These are phyloP conservation scores for Aleurites moluccanus DNA, from an alignment of 441 rosid species.

Conservation along the genomic window DNA sequence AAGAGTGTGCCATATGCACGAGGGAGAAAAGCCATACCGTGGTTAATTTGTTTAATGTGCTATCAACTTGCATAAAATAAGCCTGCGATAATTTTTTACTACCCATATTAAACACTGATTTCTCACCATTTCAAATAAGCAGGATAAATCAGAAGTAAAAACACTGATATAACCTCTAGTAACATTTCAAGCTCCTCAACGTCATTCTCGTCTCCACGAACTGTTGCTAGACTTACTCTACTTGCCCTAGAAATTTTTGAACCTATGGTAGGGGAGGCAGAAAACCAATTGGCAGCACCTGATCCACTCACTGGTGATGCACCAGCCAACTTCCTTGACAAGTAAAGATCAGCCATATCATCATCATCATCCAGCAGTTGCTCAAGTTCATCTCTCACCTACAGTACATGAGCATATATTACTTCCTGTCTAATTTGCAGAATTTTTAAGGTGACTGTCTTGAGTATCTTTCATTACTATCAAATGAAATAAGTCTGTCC, in stretches of 20 bases:
- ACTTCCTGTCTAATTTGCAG: not conserved
- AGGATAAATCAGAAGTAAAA: slow-evolving; percentile 5
- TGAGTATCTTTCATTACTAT: not conserved
- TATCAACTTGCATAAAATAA: slow-evolving; percentile 93
- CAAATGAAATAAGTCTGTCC: too few relatives aligned
- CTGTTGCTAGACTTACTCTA: slow-evolving; percentile 70
- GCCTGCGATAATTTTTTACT: slow-evolving; percentile 53
- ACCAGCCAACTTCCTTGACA: slow-evolving; percentile 77
- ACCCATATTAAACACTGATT: slow-evolving; percentile 15
- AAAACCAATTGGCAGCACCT: slow-evolving; percentile 68
- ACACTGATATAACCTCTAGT: slow-evolving; percentile 59
- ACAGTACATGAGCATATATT: slow-evolving; percentile 22
- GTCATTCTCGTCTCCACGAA: slow-evolving; percentile 82
- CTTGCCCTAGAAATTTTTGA: slow-evolving; percentile 94
- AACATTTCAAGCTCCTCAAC: slow-evolving; percentile 99
- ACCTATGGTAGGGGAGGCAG: slow-evolving; percentile 78
- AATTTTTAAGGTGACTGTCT: not conserved
- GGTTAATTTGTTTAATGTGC: slow-evolving; percentile 83
- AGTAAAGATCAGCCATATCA: slow-evolving; percentile 96
- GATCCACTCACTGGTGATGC: slow-evolving; percentile 70
- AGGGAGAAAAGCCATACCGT: slow-evolving; percentile 43
- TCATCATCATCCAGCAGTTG: slow-evolving; percentile 95
- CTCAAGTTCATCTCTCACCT: slow-evolving; percentile 98
- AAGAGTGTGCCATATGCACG: not conserved
- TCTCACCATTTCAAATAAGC: slow-evolving; percentile 3